phyloP scores from a whole-genome alignment of 225 moss, liverwort and hornwort species.

The Marchantia paleacea region DNA sequence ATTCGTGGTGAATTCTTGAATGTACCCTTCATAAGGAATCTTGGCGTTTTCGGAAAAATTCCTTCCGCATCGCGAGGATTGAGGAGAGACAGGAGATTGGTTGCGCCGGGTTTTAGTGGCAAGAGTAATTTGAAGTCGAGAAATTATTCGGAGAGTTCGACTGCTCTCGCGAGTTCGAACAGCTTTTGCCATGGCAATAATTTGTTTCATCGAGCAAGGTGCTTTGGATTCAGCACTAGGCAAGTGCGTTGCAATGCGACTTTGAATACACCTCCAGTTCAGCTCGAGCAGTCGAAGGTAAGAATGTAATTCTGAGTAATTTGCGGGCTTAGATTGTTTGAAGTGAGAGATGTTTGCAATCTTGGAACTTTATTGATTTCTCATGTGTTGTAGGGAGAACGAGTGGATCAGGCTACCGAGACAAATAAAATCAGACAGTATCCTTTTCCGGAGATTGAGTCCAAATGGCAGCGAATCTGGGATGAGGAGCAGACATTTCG shows the following conservation, averaged over 20 bases:
- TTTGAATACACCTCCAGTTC: slow-evolving; percentile 31
- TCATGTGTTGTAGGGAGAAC: slow-evolving; percentile 14
- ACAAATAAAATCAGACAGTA: slow-evolving; percentile 53
- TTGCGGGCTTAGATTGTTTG: not conserved
- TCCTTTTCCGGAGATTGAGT: slow-evolving; percentile 79
- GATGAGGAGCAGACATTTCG: slow-evolving; percentile 89
- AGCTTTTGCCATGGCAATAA: not conserved
- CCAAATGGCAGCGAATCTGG: slow-evolving; percentile 84
- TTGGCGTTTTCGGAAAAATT: slow-evolving; percentile 5
- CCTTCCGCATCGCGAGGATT: not conserved
- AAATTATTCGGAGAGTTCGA: not conserved
- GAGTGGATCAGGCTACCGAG: slow-evolving; percentile 25
- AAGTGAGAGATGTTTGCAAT: not conserved
- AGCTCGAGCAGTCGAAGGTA: slow-evolving; percentile 41
- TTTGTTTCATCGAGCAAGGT: not conserved
- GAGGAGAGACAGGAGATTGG: not conserved
- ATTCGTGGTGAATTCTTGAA: slow-evolving; percentile 17
- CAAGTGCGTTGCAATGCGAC: slow-evolving; percentile 33
- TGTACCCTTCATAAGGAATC: slow-evolving; percentile 13
- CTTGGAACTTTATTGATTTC: not conserved
- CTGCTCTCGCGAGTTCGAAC: not conserved
- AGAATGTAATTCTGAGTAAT: not conserved
- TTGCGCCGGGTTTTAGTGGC: not conserved
- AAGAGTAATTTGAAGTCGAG: not conserved
- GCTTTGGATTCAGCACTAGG: slow-evolving; percentile 14